A percentile compares a stretch with the other conserved stretches of the same genome.
These are phyloP conservation scores for Mycosarcoma maydis DNA, from an alignment of 1,284 basidiomycete species.

Conservation along the genomic window DNA sequence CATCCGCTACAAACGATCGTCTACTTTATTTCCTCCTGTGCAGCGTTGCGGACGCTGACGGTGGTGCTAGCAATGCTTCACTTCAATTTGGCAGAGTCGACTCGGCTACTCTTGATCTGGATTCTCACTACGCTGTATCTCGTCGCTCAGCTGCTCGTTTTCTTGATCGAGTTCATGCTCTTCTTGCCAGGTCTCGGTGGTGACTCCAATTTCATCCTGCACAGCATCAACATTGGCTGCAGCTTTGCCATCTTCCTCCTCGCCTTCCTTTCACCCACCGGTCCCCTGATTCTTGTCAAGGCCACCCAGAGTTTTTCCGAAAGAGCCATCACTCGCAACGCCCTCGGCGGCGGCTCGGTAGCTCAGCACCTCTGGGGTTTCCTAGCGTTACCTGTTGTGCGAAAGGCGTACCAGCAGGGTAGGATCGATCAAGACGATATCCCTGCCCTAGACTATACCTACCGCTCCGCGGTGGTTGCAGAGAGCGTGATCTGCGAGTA, in stretches of 20 bases:
- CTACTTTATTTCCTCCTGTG: conserved; percentile 9
- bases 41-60: conserved; percentile 12
- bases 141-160: conserved; percentile 16
- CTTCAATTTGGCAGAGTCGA: conserved; percentile 8
- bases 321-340: conserved; percentile 4
- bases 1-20: background rate
- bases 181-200: background rate
- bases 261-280: conserved; percentile 10
- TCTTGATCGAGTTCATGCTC: conserved; percentile 12
- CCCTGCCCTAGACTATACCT: conserved; percentile 25
- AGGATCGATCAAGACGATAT: conserved; percentile 20
- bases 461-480: conserved; percentile 13
- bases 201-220: conserved; percentile 4
- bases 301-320: background rate
- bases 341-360: conserved; percentile 20
- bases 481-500: conserved; percentile 30
- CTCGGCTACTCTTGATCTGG: conserved; percentile 8
- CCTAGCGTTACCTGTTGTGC: conserved; percentile 12
- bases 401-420: background rate
- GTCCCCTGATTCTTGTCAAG: conserved; percentile 12
- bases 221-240: conserved; percentile 2
- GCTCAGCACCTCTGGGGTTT: conserved; percentile 18
- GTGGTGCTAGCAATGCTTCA: conserved; percentile 29
- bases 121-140: conserved; percentile 11
- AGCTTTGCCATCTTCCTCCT: background rate